A percentile compares a stretch with the other conserved stretches of the same genome.
phyloP scores from a whole-genome alignment of 2,329 filamentous ascomycete genomes.

The Orbilia javanica region DNA sequence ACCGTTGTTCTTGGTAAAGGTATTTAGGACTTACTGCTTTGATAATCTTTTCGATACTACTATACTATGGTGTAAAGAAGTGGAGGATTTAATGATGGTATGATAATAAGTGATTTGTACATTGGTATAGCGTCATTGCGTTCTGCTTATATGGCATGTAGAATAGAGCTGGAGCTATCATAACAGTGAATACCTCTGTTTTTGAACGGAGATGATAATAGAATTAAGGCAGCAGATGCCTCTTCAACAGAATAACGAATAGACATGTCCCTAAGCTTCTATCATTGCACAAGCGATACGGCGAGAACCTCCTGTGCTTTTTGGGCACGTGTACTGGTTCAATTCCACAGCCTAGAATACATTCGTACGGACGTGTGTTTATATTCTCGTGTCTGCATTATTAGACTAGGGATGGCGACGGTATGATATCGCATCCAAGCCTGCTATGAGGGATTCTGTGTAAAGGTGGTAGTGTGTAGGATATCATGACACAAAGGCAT shows the following conservation, averaged over 20 bases:
- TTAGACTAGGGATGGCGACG: constrained; percentile 10
- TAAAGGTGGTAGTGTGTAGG: constrained; percentile 25
- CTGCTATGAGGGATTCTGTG: constrained; percentile 10
- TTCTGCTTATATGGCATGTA: constrained; percentile 17
- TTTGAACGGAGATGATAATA: constrained; percentile 1
- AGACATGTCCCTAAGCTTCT: neutral
- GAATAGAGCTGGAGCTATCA: constrained; percentile 24
- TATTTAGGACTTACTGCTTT: constrained; percentile 21
- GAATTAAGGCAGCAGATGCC: constrained; percentile 3
- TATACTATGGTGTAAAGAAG: neutral
- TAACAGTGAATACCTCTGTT: neutral
- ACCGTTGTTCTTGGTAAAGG: constrained; percentile 68
- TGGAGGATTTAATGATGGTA: constrained; percentile 18
- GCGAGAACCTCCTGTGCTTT: neutral
- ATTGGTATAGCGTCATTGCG: constrained; percentile 20
- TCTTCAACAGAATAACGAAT: neutral
- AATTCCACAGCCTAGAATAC: constrained; percentile 18
- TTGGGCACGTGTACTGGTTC: neutral
- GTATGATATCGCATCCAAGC: constrained; percentile 17
- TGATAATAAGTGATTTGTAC: constrained; percentile 16
- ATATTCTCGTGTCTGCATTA: constrained; percentile 57
- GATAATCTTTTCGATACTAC: neutral
- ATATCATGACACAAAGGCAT: constrained; percentile 56
- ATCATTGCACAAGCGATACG: neutral
- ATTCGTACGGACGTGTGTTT: constrained; percentile 18